Evolutionary conservation across 2,329 filamentous ascomycete species (phyloP).

Genomic region (Phialocephala sp.): DNA sequence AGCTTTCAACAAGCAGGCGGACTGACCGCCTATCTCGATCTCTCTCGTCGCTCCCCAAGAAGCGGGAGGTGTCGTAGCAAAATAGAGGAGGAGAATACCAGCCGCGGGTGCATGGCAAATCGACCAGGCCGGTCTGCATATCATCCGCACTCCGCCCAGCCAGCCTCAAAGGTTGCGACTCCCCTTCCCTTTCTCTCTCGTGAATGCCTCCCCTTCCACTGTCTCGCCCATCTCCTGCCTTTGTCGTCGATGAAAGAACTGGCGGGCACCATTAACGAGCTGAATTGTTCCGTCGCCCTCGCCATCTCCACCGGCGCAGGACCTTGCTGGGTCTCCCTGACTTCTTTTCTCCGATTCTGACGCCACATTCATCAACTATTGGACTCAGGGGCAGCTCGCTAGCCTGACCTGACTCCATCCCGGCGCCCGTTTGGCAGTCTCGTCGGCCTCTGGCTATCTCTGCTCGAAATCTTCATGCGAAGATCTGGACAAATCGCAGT

Average conservation of each 20-base stretch:
- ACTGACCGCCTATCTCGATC: conserved; percentile 5
- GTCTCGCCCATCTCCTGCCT: not conserved
- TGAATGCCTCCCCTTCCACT: not conserved
- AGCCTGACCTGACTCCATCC: not conserved
- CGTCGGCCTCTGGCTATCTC: not conserved
- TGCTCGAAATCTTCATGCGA: not conserved
- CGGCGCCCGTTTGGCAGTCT: not conserved
- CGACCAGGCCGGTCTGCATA: not conserved
- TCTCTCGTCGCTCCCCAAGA: not conserved
- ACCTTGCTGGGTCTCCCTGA: not conserved
- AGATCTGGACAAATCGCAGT: not conserved
- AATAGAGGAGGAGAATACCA: not conserved
- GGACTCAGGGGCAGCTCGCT: conserved; percentile 9
- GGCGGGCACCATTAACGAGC: not conserved
- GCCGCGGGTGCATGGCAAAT: conserved; percentile 2
- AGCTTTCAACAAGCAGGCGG: conserved; percentile 4
- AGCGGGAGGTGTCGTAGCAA: conserved; percentile 1
- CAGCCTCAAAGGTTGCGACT: not conserved
- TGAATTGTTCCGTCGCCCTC: not conserved
- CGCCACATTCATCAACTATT: conserved; percentile 9
- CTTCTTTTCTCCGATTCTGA: conserved; percentile 5
- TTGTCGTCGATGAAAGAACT: not conserved
- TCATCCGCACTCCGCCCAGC: conserved; percentile 8
- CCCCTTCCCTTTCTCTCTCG: not conserved
- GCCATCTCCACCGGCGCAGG: not conserved